phyloP scores from a whole-genome alignment of 2,329 filamentous ascomycete genomes.

The Leptographium radiaticola region DNA sequence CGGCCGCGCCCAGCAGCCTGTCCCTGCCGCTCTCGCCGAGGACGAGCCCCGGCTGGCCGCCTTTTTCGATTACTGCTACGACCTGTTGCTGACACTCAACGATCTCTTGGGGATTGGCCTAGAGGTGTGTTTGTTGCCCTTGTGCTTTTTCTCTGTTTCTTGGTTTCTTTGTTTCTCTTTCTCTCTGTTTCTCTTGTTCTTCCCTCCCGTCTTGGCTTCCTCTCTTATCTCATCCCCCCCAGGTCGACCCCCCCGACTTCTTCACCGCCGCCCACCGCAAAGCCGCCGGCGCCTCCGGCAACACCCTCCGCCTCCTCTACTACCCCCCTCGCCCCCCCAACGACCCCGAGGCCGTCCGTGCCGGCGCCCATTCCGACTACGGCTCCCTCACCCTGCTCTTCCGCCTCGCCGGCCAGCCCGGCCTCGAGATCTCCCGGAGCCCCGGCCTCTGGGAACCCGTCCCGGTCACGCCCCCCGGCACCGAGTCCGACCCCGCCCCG shows the following conservation, averaged over 20 bases:
- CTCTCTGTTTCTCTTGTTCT: neutral
- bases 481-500: conserved; percentile 44
- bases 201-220: conserved; percentile 1
- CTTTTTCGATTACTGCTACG: conserved; percentile 60
- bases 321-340: conserved; percentile 44
- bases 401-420: conserved; percentile 71
- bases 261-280: conserved; percentile 39
- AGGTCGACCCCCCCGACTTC: conserved; percentile 37
- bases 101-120: conserved; percentile 68
- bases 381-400: conserved; percentile 64
- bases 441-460: conserved; percentile 44
- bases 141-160: neutral
- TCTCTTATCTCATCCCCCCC: neutral
- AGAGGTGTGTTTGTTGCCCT: conserved; percentile 28
- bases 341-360: conserved; percentile 55
- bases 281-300: conserved; percentile 33
- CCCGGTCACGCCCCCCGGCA: conserved; percentile 50
- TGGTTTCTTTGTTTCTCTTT: neutral
- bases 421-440: conserved; percentile 65
- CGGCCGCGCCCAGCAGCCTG: conserved; percentile 59
- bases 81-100: conserved; percentile 60
- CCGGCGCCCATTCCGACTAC: conserved; percentile 88
- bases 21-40: conserved; percentile 50
- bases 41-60: conserved; percentile 47
- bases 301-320: conserved; percentile 57